Evolutionary conservation across 768 basidiomycete species (phyloP).

Genomic region (Galerina marginata): DNA sequence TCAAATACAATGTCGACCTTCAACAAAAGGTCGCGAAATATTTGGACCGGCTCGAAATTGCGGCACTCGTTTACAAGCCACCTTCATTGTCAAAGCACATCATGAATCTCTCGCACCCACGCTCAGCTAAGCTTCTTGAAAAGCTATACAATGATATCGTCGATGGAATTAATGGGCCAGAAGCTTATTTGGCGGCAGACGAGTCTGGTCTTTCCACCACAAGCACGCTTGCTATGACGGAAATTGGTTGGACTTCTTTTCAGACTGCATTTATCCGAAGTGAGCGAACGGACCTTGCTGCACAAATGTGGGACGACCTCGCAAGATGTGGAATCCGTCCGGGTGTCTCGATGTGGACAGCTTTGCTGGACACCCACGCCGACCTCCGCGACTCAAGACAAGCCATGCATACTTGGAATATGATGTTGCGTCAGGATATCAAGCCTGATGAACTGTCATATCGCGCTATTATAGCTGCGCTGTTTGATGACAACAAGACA

Average conservation of each 20-base stretch:
- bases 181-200: slow-evolving; percentile 59
- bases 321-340: slow-evolving; percentile 50
- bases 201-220: slow-evolving; percentile 39
- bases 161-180: slow-evolving; percentile 52
- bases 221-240: slow-evolving; percentile 49
- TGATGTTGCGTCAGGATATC: slow-evolving; percentile 62
- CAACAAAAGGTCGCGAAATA: slow-evolving; percentile 48
- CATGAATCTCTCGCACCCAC: slow-evolving; percentile 45
- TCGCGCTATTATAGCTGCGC: slow-evolving; percentile 68
- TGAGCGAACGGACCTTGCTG: slow-evolving; percentile 60
- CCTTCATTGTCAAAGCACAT: slow-evolving; percentile 55
- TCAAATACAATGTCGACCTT: slow-evolving; percentile 42
- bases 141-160: slow-evolving; percentile 57
- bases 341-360: slow-evolving; percentile 70
- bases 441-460: slow-evolving; percentile 69
- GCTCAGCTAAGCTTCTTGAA: slow-evolving; percentile 39
- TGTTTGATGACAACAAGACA: slow-evolving; percentile 55
- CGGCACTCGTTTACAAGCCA: slow-evolving; percentile 57
- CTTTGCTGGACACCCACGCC: slow-evolving; percentile 68
- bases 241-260: slow-evolving; percentile 67
- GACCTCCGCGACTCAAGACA: slow-evolving; percentile 53
- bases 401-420: slow-evolving; percentile 64
- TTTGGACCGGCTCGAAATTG: slow-evolving; percentile 52
- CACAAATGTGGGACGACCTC: slow-evolving; percentile 74
- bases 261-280: slow-evolving; percentile 66